These are phyloP conservation scores for Dalechampia spathulata DNA, from an alignment of 441 rosid species.

Conservation along the genomic window DNA sequence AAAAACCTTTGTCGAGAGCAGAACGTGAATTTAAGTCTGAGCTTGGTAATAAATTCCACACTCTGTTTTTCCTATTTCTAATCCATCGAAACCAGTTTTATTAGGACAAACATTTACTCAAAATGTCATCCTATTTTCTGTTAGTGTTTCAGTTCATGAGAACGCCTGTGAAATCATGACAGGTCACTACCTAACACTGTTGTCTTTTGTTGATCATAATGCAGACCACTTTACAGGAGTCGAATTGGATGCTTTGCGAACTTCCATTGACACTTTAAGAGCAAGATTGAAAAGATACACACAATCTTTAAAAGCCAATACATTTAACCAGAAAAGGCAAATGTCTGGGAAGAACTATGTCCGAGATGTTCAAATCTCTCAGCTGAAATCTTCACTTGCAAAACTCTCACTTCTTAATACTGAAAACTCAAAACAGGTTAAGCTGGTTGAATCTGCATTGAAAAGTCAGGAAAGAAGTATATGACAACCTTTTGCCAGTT, in stretches of 20 bases:
- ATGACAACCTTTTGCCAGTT: conserved; percentile 8
- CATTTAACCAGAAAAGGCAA: conserved; percentile 27
- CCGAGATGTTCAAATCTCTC: conserved; percentile 58
- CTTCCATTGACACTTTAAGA: conserved; percentile 57
- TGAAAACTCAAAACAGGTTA: conserved; percentile 62
- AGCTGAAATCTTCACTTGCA: conserved; percentile 58
- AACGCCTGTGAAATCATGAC: background rate
- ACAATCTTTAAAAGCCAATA: conserved; percentile 32
- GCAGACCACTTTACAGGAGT: conserved; percentile 66
- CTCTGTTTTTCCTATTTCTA: background rate
- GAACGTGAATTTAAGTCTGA: conserved; percentile 80
- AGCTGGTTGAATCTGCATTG: conserved; percentile 61
- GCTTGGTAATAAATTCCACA: conserved; percentile 50
- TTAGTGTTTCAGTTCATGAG: background rate
- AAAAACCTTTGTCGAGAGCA: conserved; percentile 81
- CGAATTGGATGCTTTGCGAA: conserved; percentile 67
- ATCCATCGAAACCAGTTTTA: background rate
- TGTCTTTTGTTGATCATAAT: conserved; percentile 7
- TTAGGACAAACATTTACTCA: background rate
- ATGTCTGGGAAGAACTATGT: conserved; percentile 24
- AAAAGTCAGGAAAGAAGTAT: conserved; percentile 38
- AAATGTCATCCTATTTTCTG: background rate
- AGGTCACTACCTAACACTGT: background rate
- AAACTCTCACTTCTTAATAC: conserved; percentile 72
- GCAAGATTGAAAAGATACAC: conserved; percentile 53